Conservation (phyloP, 371 early-diverging fungal genomes). For the Vairimorpha apis region DNA sequence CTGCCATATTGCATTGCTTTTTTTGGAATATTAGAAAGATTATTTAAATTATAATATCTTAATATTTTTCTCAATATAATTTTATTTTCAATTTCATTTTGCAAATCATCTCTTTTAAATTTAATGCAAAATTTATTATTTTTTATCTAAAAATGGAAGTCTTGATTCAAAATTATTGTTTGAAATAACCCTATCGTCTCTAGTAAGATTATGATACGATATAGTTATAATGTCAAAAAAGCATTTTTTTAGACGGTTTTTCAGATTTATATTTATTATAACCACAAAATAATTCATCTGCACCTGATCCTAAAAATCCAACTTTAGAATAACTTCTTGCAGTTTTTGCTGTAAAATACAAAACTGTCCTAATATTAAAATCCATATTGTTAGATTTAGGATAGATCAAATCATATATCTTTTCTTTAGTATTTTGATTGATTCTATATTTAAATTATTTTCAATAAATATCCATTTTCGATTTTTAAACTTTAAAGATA, state of each 20-base stretch:
- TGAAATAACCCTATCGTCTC: constrained; percentile 51
- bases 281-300: constrained; percentile 59
- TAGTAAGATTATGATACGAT: constrained; percentile 44
- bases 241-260: constrained; percentile 18
- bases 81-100: constrained; percentile 31
- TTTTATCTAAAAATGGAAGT: constrained; percentile 48
- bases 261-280: constrained; percentile 45
- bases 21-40: constrained; percentile 24
- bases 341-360: constrained; percentile 38
- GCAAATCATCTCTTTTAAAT: background rate
- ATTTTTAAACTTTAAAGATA: constrained; percentile 11
- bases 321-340: constrained; percentile 33
- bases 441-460: constrained; percentile 35
- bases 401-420: constrained; percentile 33
- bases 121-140: constrained; percentile 27
- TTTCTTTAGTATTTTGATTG: background rate
- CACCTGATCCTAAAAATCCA: constrained; percentile 48
- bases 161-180: constrained; percentile 42
- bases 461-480: constrained; percentile 40
- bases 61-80: constrained; percentile 41
- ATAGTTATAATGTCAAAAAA: constrained; percentile 47
- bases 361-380: constrained; percentile 45
- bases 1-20: constrained; percentile 59
- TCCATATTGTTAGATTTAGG: constrained; percentile 48
- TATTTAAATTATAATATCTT: constrained; percentile 25